phyloP scores from a whole-genome alignment of 202 grass and related monocot species.

The Cymbopogon flexuosus region DNA sequence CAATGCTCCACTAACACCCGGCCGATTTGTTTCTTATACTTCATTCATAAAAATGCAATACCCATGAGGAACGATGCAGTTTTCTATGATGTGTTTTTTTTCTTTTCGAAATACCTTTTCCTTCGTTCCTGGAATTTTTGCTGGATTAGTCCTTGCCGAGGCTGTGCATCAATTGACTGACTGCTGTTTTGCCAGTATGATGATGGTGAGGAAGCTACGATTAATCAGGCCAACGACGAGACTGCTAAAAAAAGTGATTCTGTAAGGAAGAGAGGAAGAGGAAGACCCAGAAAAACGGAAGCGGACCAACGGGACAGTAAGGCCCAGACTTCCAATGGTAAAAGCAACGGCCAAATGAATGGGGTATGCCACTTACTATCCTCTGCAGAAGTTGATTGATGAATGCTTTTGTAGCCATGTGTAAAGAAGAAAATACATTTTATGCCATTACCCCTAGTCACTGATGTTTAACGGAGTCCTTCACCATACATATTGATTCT shows the following conservation, averaged over 20 bases:
- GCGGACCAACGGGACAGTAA: neutral
- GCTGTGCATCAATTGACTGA: neutral
- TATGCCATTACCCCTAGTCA: neutral
- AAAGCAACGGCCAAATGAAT: neutral
- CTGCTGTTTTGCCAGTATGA: slow-evolving; percentile 5
- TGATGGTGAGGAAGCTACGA: neutral
- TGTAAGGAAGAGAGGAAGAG: slow-evolving; percentile 4
- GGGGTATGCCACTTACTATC: slow-evolving; percentile 10
- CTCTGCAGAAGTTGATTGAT: neutral
- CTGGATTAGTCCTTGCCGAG: neutral
- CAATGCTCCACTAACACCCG: neutral
- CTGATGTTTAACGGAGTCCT: neutral
- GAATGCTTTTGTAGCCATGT: neutral
- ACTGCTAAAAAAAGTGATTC: neutral
- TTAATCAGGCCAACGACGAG: neutral
- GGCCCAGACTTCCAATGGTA: neutral
- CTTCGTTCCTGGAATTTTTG: neutral
- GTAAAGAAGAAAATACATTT: neutral
- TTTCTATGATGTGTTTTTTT: too few relatives aligned
- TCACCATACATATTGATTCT: neutral
- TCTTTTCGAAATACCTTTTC: too few relatives aligned
- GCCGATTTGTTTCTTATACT: neutral
- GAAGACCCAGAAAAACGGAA: slow-evolving; percentile 11
- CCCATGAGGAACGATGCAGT: neutral
- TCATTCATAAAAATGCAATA: neutral